These are phyloP conservation scores for Dianthus caryophyllus DNA, from an alignment of 148 eudicot species.

Conservation along the genomic window DNA sequence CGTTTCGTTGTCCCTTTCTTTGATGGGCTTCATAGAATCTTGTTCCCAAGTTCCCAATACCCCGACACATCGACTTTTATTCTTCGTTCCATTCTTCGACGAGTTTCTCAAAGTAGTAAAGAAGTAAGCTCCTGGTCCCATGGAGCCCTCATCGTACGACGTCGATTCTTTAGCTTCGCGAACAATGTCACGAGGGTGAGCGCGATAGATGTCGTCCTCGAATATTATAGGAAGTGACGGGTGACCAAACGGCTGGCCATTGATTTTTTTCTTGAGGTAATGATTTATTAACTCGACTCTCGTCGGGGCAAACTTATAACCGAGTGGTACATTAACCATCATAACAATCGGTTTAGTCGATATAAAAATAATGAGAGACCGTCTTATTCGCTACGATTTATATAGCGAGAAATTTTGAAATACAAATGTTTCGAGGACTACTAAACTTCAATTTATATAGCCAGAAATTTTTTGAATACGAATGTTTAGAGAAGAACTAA, in stretches of 20 bases:
- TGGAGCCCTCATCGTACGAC: neutral
- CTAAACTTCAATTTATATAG: too few species aligned
- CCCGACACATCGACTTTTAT: neutral
- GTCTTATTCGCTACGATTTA: too few species aligned
- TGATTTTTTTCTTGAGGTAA: neutral
- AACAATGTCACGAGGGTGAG: neutral
- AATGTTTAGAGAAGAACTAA: too few species aligned
- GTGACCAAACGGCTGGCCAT: neutral
- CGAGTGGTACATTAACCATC: neutral
- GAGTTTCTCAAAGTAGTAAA: neutral
- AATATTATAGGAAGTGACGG: neutral
- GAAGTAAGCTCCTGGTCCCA: neutral
- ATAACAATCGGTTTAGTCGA: neutral
- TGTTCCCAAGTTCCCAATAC: neutral
- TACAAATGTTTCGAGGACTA: too few species aligned
- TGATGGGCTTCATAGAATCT: neutral
- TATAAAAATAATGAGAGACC: neutral
- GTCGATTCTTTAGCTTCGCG: neutral
- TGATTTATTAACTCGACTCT: neutral
- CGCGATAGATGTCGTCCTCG: slow-evolving; percentile 4
- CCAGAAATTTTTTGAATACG: too few species aligned
- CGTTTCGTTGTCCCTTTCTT: neutral
- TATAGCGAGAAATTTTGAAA: too few species aligned
- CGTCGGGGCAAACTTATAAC: neutral
- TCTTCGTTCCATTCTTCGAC: neutral